These are phyloP conservation scores for Lachancea nothofagi DNA, from an alignment of 805 yeast genomes.

Conservation along the genomic window DNA sequence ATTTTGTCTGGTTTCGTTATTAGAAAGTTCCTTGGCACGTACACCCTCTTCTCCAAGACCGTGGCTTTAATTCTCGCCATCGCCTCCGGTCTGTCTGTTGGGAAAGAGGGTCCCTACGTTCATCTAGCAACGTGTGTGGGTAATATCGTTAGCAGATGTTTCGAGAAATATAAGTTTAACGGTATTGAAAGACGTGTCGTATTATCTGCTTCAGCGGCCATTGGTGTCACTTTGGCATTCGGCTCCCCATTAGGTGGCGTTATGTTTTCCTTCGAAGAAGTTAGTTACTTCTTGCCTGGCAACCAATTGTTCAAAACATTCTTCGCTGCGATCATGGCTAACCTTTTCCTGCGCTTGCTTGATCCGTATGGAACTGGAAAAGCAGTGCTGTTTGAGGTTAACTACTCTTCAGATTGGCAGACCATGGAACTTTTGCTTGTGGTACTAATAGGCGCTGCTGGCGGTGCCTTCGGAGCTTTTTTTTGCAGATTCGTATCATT, in stretches of 20 bases:
- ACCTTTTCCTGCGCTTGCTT: conserved; percentile 45
- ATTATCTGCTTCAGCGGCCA: conserved; percentile 50
- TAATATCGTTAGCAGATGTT: conserved; percentile 44
- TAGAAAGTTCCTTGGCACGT: conserved; percentile 46
- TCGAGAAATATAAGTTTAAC: conserved; percentile 41
- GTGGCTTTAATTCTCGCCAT: conserved; percentile 46
- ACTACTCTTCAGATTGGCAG: conserved; percentile 48
- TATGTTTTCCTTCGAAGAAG: conserved; percentile 51
- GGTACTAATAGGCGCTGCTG: conserved; percentile 44
- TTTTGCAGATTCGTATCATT: conserved; percentile 42
- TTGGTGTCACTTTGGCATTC: conserved; percentile 57
- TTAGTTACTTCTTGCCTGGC: conserved; percentile 49
- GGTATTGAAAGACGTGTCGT: conserved; percentile 49
- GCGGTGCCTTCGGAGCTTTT: conserved; percentile 49
- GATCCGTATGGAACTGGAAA: conserved; percentile 59
- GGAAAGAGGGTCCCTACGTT: conserved; percentile 60
- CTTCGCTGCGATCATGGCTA: conserved; percentile 50
- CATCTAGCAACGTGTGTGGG: conserved; percentile 57
- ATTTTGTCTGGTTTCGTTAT: conserved; percentile 55
- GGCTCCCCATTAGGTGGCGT: conserved; percentile 60
- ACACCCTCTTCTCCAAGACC: conserved; percentile 46
- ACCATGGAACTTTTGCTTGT: conserved; percentile 43
- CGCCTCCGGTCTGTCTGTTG: conserved; percentile 52
- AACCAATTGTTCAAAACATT: conserved; percentile 49
- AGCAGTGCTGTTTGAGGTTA: conserved; percentile 49